Base-by-base conservation (phyloP, 306 rosid species). In the Malus orientalis region DNA sequence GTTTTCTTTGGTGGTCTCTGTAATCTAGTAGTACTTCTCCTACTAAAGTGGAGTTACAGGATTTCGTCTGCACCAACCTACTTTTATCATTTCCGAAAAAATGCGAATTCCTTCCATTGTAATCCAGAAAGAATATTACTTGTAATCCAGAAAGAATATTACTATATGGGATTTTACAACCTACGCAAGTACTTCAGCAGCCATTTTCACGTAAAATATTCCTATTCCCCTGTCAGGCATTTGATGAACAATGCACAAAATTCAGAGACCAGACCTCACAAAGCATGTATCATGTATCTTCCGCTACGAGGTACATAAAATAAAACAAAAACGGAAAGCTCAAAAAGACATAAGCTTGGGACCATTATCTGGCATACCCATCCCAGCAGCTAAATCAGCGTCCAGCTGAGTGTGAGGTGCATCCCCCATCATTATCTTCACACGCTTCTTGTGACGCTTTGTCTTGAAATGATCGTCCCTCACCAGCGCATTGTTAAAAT, bases 351-450 rank as follows among this genome's bases (percentile, higher is more conserved):
- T 90, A 45, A 95, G 89, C 89, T 90, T 95, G 33, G 93, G 96
- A 57, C 97, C 98, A 61, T 95, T 92, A 78, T 95, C 98, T 2
- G 97, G 98, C 95, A 84, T 89, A 67, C 98, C 98, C 98, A 95
- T 92, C 62, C 98, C 98, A 23, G 85, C 87, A 49, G 98, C 98
- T 83, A 95, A 69, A 1, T 95, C 98, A 1, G 98, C 98, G 59
- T 92, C 98, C 30, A 95, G 89, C 78, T 95, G 98, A 12, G 92
- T 89, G 70, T 95, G 98, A 10, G 98, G 98, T 58, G 97, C 97
- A 30, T 89, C 98, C 44, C 44, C 44, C 87, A 74, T 79, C 98
- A 95, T 85, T 62, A 33, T 84, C 83, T 95, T 95, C 51, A 82
- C 57, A 23, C 90, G 89, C 84, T 86, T 92, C 91, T 67, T 89